Conservation (phyloP, 768 basidiomycete genomes). For the Lentinus brumalis region DNA sequence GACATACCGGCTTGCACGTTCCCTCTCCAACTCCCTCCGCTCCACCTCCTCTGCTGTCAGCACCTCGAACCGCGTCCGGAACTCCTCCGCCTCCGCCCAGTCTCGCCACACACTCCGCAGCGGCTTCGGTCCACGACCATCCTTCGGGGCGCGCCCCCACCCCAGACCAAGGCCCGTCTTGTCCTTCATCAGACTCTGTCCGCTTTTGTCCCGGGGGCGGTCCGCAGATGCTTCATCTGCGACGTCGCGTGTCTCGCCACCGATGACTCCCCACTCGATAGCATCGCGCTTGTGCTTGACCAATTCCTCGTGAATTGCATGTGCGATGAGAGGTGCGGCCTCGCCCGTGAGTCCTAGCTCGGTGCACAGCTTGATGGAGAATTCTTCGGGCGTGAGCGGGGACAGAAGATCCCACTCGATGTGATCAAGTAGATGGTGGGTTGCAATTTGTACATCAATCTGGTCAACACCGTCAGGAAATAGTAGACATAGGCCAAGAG, state of each 20-base stretch:
- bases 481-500: neutral
- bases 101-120: slow-evolving; percentile 93
- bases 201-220: slow-evolving; percentile 48
- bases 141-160: slow-evolving; percentile 76
- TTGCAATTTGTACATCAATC: slow-evolving; percentile 97
- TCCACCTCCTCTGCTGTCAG: slow-evolving; percentile 91
- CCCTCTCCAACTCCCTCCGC: slow-evolving; percentile 83
- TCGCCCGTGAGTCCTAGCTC: slow-evolving; percentile 91
- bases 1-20: slow-evolving; percentile 73
- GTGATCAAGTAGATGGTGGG: slow-evolving; percentile 88
- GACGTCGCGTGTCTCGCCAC: slow-evolving; percentile 48
- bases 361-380: slow-evolving; percentile 74
- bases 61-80: slow-evolving; percentile 84
- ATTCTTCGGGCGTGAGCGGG: slow-evolving; percentile 84
- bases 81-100: slow-evolving; percentile 92
- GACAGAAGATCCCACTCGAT: slow-evolving; percentile 99
- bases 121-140: slow-evolving; percentile 78
- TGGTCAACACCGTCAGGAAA: slow-evolving; percentile 34
- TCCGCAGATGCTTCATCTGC: slow-evolving; percentile 30
- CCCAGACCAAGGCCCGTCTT: slow-evolving; percentile 80
- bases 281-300: slow-evolving; percentile 94
- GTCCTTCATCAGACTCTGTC: slow-evolving; percentile 66
- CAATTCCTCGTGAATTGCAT: slow-evolving; percentile 94
- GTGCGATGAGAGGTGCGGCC: slow-evolving; percentile 84
- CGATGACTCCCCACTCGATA: slow-evolving; percentile 90